Conservation (phyloP, 495 filamentous ascomycete species). For the Aspergillus sparsus region DNA sequence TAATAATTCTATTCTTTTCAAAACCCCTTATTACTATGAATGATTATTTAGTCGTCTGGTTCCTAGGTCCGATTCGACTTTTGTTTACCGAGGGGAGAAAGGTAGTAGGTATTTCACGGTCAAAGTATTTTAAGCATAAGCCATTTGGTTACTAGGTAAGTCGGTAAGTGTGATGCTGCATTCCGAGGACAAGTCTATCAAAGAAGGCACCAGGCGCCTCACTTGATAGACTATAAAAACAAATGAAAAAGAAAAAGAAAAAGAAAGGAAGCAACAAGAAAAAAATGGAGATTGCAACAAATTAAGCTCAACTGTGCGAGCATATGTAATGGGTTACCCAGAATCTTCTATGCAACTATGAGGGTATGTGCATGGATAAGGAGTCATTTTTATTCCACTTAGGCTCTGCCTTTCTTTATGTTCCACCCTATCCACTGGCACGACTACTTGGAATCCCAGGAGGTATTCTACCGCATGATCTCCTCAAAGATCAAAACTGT, state of each 20-base stretch:
- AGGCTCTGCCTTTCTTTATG: constrained; percentile 13
- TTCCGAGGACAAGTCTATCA: no score
- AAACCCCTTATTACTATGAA: neutral
- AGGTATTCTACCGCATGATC: constrained; percentile 89
- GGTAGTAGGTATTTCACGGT: no score
- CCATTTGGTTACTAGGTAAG: no score
- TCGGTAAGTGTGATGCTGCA: no score
- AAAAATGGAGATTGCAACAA: constrained; percentile 8
- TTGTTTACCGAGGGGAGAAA: no score
- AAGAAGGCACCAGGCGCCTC: neutral
- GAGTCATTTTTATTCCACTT: neutral
- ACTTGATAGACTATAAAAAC: neutral
- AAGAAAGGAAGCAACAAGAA: constrained; percentile 7
- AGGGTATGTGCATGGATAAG: constrained; percentile 22
- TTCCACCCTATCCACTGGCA: neutral
- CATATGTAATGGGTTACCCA: constrained; percentile 23
- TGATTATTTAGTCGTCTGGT: neutral
- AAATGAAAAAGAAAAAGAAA: constrained; percentile 4
- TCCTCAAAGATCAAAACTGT: constrained; percentile 92
- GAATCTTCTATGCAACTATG: constrained; percentile 25
- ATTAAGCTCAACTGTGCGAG: constrained; percentile 20
- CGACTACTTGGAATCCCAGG: neutral
- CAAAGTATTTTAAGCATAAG: no score
- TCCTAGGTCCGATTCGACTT: no score
- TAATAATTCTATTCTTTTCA: constrained; percentile 7